Conservation (phyloP, 202 grass and related monocot species). For the Zizania palustris region DNA sequence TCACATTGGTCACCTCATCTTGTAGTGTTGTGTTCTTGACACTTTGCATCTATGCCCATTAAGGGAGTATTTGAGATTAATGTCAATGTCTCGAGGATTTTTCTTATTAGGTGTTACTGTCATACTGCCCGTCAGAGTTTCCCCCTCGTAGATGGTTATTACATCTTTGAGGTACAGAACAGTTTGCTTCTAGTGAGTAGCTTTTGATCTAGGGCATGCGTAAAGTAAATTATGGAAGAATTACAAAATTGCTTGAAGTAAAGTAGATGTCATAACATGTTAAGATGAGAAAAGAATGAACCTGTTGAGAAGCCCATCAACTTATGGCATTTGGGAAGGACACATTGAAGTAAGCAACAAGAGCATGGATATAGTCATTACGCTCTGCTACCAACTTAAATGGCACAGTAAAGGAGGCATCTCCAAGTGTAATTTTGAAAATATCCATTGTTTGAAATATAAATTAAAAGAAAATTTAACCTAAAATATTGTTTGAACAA, state of each 20-base stretch:
- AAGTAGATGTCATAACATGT: background rate
- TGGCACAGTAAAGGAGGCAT: constrained; percentile 83
- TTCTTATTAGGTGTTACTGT: constrained; percentile 77
- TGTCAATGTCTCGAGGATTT: constrained; percentile 87
- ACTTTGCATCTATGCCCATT: constrained; percentile 66
- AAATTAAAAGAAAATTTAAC: background rate
- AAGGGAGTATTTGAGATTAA: constrained; percentile 79
- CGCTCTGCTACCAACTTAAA: constrained; percentile 91
- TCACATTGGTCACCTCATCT: constrained; percentile 75
- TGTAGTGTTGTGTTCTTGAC: constrained; percentile 85
- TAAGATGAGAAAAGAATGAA: constrained; percentile 35
- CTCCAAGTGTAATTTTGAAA: constrained; percentile 87
- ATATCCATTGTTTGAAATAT: constrained; percentile 89
- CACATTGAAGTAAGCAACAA: constrained; percentile 93
- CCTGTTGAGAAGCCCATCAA: constrained; percentile 95
- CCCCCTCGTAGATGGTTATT: constrained; percentile 78
- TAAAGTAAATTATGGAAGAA: constrained; percentile 16
- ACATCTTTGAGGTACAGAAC: constrained; percentile 95
- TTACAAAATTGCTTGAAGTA: background rate
- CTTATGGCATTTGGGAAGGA: constrained; percentile 96
- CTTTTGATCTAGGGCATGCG: constrained; percentile 89
- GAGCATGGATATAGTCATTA: constrained; percentile 92
- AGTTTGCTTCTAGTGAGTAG: constrained; percentile 97
- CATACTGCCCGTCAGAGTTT: constrained; percentile 74
- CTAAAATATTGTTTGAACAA: background rate